A percentile compares a stretch with the other conserved stretches of the same genome.
Conservation (phyloP, 345 rosid genomes). For the Euphorbia peplus region DNA sequence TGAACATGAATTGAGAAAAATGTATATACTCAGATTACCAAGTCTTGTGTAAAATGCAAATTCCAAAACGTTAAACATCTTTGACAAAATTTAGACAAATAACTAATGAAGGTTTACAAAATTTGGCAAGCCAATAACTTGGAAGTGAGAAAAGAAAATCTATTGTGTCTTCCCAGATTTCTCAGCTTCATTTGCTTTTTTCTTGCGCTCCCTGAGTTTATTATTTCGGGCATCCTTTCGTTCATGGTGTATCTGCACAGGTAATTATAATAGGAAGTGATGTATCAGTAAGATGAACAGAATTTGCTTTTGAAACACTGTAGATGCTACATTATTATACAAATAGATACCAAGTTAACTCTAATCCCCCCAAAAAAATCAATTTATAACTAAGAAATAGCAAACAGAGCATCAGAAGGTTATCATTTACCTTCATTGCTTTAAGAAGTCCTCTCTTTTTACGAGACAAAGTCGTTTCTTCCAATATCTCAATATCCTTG, state of each 20-base stretch:
- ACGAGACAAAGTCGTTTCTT: slow-evolving; percentile 51
- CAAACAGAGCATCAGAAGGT: background rate
- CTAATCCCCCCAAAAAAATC: background rate
- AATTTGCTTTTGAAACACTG: background rate
- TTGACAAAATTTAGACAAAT: too few species aligned
- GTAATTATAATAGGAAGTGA: background rate
- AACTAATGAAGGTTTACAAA: background rate
- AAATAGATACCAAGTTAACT: background rate
- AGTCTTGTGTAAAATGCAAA: too few species aligned
- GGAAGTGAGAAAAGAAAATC: background rate
- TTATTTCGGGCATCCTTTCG: slow-evolving; percentile 36
- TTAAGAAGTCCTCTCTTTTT: slow-evolving; percentile 57
- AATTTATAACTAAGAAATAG: background rate
- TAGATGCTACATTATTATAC: background rate
- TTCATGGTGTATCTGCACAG: slow-evolving; percentile 42
- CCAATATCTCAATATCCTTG: slow-evolving; percentile 37
- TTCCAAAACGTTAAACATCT: too few species aligned
- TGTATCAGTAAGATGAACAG: background rate
- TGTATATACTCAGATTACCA: too few species aligned
- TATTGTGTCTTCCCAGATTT: slow-evolving; percentile 25
- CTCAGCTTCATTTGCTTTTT: slow-evolving; percentile 29
- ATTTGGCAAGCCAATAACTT: background rate
- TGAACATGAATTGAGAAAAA: too few species aligned
- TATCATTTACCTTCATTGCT: slow-evolving; percentile 61
- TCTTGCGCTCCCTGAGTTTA: slow-evolving; percentile 59